A percentile compares a stretch with the other conserved stretches of the same genome.
Evolutionary conservation across 1,284 basidiomycete species (phyloP).

Genomic region (Porodaedalea pini): DNA sequence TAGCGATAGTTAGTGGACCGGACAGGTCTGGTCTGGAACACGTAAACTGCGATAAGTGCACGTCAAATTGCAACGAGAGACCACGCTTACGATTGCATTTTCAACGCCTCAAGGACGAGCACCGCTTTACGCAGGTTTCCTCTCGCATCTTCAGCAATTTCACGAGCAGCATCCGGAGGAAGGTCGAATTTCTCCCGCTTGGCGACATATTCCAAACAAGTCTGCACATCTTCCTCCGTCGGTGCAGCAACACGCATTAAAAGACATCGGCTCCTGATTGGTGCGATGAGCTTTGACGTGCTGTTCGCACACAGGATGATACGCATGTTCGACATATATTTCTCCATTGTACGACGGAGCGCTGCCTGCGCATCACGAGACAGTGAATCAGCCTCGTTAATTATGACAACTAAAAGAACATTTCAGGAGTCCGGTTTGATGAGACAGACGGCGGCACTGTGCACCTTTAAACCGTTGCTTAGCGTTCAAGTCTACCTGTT

Average conservation of each 20-base stretch:
- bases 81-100: conserved; percentile 81
- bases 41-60: conserved; percentile 1
- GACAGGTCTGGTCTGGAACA: conserved; percentile 62
- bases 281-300: conserved; percentile 94
- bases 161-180: conserved; percentile 67
- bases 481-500: conserved; percentile 94
- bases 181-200: conserved; percentile 80
- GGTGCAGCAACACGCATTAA: conserved; percentile 93
- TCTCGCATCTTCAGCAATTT: conserved; percentile 78
- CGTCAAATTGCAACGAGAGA: background rate
- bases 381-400: conserved; percentile 96
- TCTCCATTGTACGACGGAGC: conserved; percentile 97
- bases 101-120: conserved; percentile 91
- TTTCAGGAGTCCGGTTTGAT: background rate
- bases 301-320: conserved; percentile 98
- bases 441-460: conserved; percentile 18
- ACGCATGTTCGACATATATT: conserved; percentile 97
- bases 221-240: conserved; percentile 75
- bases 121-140: conserved; percentile 96
- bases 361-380: conserved; percentile 97
- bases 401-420: conserved; percentile 83
- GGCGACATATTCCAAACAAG: conserved; percentile 79
- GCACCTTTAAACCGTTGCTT: conserved; percentile 95
- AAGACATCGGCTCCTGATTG: conserved; percentile 93
- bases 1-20: conserved; percentile 76